Percentiles rank a stretch among this genome's conserved stretches.
These are phyloP conservation scores for Symmetrospora coprosmae DNA, from an alignment of 768 basidiomycete genomes.

Conservation along the genomic window DNA sequence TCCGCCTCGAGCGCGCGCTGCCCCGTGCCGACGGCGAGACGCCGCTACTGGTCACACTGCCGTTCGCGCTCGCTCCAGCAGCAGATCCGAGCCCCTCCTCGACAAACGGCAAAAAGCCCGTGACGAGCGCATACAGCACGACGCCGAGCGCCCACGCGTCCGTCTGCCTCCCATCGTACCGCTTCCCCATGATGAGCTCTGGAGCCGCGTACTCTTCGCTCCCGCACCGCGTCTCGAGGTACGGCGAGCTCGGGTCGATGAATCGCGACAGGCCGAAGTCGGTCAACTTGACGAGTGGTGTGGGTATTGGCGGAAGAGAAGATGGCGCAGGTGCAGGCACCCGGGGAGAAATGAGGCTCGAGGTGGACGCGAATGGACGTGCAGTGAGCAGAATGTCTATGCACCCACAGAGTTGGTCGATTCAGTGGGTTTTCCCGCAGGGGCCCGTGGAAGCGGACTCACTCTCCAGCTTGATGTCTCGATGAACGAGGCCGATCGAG, in stretches of 20 bases:
- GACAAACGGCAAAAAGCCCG: constrained; percentile 59
- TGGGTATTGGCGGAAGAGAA: constrained; percentile 36
- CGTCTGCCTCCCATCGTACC: constrained; percentile 69
- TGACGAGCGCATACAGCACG: constrained; percentile 65
- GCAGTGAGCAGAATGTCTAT: constrained; percentile 64
- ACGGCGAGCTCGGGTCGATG: constrained; percentile 51
- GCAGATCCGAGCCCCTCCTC: too few species aligned
- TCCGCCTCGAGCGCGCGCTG: constrained; percentile 34
- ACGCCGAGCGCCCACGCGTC: constrained; percentile 84
- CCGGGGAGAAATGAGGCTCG: too few species aligned
- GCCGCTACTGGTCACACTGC: constrained; percentile 2
- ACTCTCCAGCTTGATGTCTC: constrained; percentile 71
- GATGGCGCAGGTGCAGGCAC: constrained; percentile 35
- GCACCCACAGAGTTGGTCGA: neutral
- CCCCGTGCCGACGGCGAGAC: constrained; percentile 1
- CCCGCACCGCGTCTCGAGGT: constrained; percentile 66
- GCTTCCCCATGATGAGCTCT: constrained; percentile 50
- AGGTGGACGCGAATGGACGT: constrained; percentile 37
- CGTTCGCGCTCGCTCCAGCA: constrained; percentile 2
- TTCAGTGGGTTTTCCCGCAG: neutral
- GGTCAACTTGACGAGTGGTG: constrained; percentile 62
- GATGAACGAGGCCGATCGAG: constrained; percentile 65
- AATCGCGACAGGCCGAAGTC: constrained; percentile 84
- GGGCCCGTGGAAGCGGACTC: constrained; percentile 29
- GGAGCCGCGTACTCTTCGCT: constrained; percentile 78